Conservation (phyloP, 805 yeast species). For the Candida sithepensis region DNA sequence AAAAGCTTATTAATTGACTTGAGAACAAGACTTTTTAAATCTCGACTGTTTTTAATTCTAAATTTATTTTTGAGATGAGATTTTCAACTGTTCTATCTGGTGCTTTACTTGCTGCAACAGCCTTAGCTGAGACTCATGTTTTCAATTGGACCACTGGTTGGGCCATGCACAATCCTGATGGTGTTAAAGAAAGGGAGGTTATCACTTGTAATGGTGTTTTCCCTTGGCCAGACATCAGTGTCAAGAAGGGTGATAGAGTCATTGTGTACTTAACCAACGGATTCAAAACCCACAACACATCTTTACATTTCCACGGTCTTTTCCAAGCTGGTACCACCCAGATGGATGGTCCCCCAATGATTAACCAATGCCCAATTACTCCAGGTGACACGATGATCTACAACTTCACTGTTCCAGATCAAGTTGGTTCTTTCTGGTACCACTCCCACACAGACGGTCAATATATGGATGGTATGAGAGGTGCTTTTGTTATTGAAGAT, state of each 20-base stretch:
- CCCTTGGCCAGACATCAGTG: slow-evolving; percentile 87
- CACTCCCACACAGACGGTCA: slow-evolving; percentile 91
- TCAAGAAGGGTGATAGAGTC: slow-evolving; percentile 76
- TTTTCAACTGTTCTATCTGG: slow-evolving; percentile 11
- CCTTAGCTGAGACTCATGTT: slow-evolving; percentile 48
- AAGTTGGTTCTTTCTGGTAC: slow-evolving; percentile 94
- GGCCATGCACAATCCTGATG: slow-evolving; percentile 62
- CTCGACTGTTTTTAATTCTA: no score
- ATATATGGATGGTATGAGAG: slow-evolving; percentile 92
- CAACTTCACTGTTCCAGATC: slow-evolving; percentile 82
- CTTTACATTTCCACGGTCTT: slow-evolving; percentile 92
- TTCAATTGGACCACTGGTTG: slow-evolving; percentile 65
- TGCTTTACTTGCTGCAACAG: slow-evolving; percentile 17
- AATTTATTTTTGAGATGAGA: no score
- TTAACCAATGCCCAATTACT: slow-evolving; percentile 90
- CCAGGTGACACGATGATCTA: slow-evolving; percentile 68
- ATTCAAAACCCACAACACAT: slow-evolving; percentile 61
- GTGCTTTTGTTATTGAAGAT: slow-evolving; percentile 68
- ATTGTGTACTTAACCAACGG: slow-evolving; percentile 73
- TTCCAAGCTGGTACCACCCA: slow-evolving; percentile 73
- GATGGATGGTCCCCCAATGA: slow-evolving; percentile 90
- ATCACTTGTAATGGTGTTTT: slow-evolving; percentile 51
- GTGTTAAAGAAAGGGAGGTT: slow-evolving; percentile 40
- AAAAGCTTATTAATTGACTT: no score
- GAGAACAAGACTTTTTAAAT: no score